These are phyloP conservation scores for Cryptococcus jaspeensis DNA, from an alignment of 1,284 basidiomycete species.

Conservation along the genomic window DNA sequence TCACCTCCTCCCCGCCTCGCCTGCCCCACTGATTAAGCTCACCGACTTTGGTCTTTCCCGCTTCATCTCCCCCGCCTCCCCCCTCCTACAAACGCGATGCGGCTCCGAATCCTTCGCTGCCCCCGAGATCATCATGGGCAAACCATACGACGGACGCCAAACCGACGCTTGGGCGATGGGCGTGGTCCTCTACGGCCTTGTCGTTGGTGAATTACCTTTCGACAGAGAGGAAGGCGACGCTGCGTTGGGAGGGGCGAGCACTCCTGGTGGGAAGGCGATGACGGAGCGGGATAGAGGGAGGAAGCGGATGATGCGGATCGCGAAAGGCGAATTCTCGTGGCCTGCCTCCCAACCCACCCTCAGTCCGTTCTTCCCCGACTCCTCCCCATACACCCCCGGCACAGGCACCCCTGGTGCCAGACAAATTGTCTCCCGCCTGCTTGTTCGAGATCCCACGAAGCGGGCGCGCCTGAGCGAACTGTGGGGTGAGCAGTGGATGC, in stretches of 20 bases:
- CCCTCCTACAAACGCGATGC: slow-evolving; percentile 78
- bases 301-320: slow-evolving; percentile 66
- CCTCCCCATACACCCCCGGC: neutral
- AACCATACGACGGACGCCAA: slow-evolving; percentile 75
- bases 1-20: slow-evolving; percentile 55
- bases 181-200: slow-evolving; percentile 74
- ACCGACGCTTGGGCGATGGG: slow-evolving; percentile 90
- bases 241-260: slow-evolving; percentile 24
- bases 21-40: slow-evolving; percentile 65
- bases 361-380: neutral
- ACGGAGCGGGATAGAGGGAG: slow-evolving; percentile 52
- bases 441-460: slow-evolving; percentile 67
- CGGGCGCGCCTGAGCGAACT: slow-evolving; percentile 62
- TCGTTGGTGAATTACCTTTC: slow-evolving; percentile 59
- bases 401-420: neutral
- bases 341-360: slow-evolving; percentile 33
- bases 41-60: slow-evolving; percentile 89
- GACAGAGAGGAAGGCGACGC: slow-evolving; percentile 27
- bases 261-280: slow-evolving; percentile 36
- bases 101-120: slow-evolving; percentile 90
- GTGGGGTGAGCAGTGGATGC: slow-evolving; percentile 69
- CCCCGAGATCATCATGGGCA: slow-evolving; percentile 79
- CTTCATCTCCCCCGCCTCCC: slow-evolving; percentile 70
- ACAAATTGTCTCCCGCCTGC: slow-evolving; percentile 50
- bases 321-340: slow-evolving; percentile 73